These are phyloP conservation scores for Artemisia tridentata DNA, from an alignment of 129 eudicot species.

Conservation along the genomic window DNA sequence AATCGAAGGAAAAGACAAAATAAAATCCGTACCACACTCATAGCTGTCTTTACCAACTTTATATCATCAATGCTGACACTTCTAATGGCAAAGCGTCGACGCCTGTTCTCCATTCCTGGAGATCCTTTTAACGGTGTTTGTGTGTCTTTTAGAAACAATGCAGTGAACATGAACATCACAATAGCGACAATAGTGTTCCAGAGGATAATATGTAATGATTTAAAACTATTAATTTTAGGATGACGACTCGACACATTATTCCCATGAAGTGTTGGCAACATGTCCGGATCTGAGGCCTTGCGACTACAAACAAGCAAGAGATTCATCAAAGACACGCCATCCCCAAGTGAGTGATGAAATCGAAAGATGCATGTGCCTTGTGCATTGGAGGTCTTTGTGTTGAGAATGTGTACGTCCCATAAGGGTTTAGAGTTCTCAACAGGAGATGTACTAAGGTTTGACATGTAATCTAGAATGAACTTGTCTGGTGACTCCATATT, in stretches of 20 bases:
- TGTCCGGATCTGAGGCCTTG: conserved; percentile 24
- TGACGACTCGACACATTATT: not conserved
- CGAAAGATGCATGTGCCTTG: conserved; percentile 13
- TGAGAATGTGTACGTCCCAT: conserved; percentile 35
- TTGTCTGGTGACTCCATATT: conserved; percentile 27
- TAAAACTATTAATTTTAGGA: not conserved
- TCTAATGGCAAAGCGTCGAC: conserved; percentile 19
- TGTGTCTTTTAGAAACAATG: conserved; percentile 31
- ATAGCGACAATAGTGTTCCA: conserved; percentile 23
- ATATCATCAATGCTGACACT: conserved; percentile 28
- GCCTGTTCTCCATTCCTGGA: conserved; percentile 14
- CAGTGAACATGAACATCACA: conserved; percentile 20
- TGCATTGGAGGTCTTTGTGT: conserved; percentile 20
- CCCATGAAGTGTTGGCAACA: not conserved
- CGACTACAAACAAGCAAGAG: conserved; percentile 21
- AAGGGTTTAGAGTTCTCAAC: conserved; percentile 30
- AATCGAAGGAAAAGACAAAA: too few relatives aligned
- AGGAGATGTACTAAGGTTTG: conserved; percentile 23
- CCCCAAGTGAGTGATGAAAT: conserved; percentile 17
- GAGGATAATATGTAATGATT: conserved; percentile 2
- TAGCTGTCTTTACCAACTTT: conserved; percentile 30
- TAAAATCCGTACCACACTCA: conserved; percentile 20
- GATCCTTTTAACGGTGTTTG: conserved; percentile 26
- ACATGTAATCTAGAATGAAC: conserved; percentile 29
- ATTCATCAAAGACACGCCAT: conserved; percentile 32